Evolutionary conservation across 305 asterid genomes (phyloP), one percentile per base, ranked within the genome.

Genomic region (Nicotiana rustica): DNA sequence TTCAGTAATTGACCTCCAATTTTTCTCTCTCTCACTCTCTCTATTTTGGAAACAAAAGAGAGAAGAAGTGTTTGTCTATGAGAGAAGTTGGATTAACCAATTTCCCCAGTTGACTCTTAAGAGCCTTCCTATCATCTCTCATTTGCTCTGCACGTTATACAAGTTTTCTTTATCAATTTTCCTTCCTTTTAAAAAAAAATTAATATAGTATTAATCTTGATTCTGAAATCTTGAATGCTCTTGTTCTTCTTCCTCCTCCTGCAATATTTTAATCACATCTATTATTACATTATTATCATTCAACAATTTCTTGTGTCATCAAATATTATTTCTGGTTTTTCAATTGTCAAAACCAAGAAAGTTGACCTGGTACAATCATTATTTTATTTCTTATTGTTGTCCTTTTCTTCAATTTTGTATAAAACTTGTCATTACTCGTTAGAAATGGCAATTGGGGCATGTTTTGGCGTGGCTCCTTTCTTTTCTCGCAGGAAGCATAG

Each of bases 381-480:
- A 31, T 38, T 44, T 31, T 36, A 29, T 75, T 29, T 41, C 15
- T 44, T 67, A 78, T 78, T 55, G 66, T 79, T 29, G 35, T 25
- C 19, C 18, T 83, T 75, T 62, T 70, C 13, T 80, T 79, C 69
- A 82, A 77, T 84, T 19, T 78, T 82, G 80, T 87, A 80, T 85
- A 85, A 83, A 81, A 64, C 38, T 86, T 83, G 79, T 59, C 21
- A 21, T 36, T 41, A 6, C 47, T 75, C 52, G 14, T 68, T 79
- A 67, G 88, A 86, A 79, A 91, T 92, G 96, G 85, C 91, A 25
- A 81, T 90, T 0, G 90, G 91, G 80, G 84, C 82, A 38, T 88
- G 91, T 75, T 86, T 90, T 81, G 91, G 93, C 14, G 92, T 92
- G 62, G 80, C 91, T 17, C 95, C 94, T 80, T 87, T 89, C 86